Base-by-base conservation (phyloP, 148 eudicot species). In the Cornus controversa region DNA sequence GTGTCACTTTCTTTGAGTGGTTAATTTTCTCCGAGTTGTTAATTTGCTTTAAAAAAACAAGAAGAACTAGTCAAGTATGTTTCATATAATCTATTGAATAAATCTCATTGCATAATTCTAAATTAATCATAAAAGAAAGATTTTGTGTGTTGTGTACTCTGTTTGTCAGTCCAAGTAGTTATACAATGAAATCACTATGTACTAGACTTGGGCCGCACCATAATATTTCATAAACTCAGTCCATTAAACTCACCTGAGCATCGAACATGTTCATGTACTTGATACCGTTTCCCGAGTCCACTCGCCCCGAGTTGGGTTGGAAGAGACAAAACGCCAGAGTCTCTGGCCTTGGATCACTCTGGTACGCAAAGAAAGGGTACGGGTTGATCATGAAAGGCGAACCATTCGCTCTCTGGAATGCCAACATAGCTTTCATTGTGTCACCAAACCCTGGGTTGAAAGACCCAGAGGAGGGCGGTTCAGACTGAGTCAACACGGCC, bases 231-330 rank as follows among this genome's bases (percentile, higher is more conserved):
- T 31, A 31, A 5, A 31, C 34, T 31, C 34, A 31, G 34, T 0
- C 5, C 1, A 60, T 22, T 23, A 36, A 31, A 60, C 79, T 77
- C 60, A 87, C 92, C 92, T 85, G 90, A 11, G 98, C 98, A 83
- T 95, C 97, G 50, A 93, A 93, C 98, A 95, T 93, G 86, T 93
- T 95, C 93, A 85, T 91, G 80, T 95, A 95, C 82, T 92, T 90
- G 81, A 94, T 91, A 54, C 90, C 91, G 27, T 84, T 85, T 31
- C 84, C 87, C 3, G 94, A 66, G 71, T 93, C 98, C 22, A 91
- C 82, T 82, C 94, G 92, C 0, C 97, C 98, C 1, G 90, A 81
- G 66, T 93, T 95, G 26, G 92, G 92, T 78, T 90, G 91, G 77
- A 95, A 93, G 45, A 93, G 85, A 78, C 94, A 91, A 78, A 89